Evolutionary conservation across 1,284 basidiomycete species (phyloP).

Genomic region (Polyporus tsugae): DNA sequence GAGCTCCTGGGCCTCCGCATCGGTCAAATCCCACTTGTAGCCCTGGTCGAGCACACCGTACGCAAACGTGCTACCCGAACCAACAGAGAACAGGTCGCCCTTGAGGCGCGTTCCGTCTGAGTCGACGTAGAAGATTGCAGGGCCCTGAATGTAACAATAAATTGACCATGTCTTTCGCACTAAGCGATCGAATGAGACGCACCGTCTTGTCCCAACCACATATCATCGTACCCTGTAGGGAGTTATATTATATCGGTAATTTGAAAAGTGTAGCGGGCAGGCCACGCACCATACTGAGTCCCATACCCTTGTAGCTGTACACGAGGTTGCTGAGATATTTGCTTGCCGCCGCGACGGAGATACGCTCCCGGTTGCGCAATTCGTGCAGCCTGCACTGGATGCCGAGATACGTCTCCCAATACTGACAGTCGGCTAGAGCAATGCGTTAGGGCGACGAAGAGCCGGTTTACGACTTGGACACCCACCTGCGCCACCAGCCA

Average conservation of each 20-base stretch:
- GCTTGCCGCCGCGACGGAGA: conserved; percentile 97
- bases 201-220: conserved; percentile 99
- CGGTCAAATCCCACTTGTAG: conserved; percentile 93
- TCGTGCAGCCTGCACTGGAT: conserved; percentile 98
- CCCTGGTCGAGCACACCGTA: conserved; percentile 99
- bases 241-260: conserved; percentile 5
- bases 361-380: conserved; percentile 96
- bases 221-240: conserved; percentile 93
- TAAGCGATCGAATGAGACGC: conserved; percentile 39
- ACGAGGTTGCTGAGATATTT: conserved; percentile 98
- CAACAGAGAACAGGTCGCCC: conserved; percentile 97
- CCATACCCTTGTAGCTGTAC: conserved; percentile 99
- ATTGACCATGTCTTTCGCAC: not conserved
- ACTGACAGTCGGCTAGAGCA: conserved; percentile 85
- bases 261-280: not conserved
- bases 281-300: conserved; percentile 89
- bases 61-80: conserved; percentile 97
- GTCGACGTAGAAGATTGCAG: conserved; percentile 98
- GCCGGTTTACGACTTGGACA: conserved; percentile 24
- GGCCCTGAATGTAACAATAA: conserved; percentile 63
- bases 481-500: conserved; percentile 97
- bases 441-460: conserved; percentile 21
- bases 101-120: conserved; percentile 96
- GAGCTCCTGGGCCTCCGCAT: conserved; percentile 95
- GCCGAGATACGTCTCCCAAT: conserved; percentile 99